Evolutionary conservation across 2,329 filamentous ascomycete genomes (phyloP).

Genomic region (Podosphaera aphanis): DNA sequence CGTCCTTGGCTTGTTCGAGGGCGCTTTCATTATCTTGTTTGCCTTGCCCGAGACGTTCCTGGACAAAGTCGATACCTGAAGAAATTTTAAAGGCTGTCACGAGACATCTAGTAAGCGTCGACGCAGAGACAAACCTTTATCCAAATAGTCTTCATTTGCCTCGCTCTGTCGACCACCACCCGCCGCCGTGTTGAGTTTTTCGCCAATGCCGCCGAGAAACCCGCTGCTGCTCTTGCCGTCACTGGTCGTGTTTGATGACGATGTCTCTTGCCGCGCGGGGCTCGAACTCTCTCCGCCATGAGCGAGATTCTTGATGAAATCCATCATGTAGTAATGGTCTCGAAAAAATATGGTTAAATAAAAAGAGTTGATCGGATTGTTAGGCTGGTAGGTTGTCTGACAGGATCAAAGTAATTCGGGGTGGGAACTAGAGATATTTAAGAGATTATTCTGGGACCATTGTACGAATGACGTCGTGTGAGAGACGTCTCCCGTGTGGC

Average conservation of each 20-base stretch:
- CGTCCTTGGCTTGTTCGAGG: conserved; percentile 63
- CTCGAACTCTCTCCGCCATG: conserved; percentile 19
- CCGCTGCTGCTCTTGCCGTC: conserved; percentile 13
- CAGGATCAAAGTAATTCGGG: too few species aligned
- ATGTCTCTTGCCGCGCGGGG: conserved; percentile 10
- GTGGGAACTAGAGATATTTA: too few species aligned
- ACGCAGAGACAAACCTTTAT: conserved; percentile 40
- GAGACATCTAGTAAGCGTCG: not conserved
- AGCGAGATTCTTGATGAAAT: conserved; percentile 29
- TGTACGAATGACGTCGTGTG: too few species aligned
- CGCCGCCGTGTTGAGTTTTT: conserved; percentile 47
- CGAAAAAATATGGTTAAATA: too few species aligned
- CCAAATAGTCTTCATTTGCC: conserved; percentile 62
- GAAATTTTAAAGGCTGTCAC: not conserved
- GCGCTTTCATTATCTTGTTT: conserved; percentile 49
- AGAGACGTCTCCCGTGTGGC: too few species aligned
- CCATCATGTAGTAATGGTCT: too few species aligned
- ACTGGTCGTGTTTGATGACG: conserved; percentile 7
- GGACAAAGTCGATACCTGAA: conserved; percentile 51
- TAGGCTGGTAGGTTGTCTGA: too few species aligned
- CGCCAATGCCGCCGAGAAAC: conserved; percentile 22
- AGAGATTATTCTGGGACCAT: too few species aligned
- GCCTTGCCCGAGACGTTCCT: conserved; percentile 50
- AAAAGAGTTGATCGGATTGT: too few species aligned
- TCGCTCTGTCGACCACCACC: conserved; percentile 53